These are phyloP conservation scores for Coemansia sp. DNA, from an alignment of 192 early-diverging fungal genomes.

Conservation along the genomic window DNA sequence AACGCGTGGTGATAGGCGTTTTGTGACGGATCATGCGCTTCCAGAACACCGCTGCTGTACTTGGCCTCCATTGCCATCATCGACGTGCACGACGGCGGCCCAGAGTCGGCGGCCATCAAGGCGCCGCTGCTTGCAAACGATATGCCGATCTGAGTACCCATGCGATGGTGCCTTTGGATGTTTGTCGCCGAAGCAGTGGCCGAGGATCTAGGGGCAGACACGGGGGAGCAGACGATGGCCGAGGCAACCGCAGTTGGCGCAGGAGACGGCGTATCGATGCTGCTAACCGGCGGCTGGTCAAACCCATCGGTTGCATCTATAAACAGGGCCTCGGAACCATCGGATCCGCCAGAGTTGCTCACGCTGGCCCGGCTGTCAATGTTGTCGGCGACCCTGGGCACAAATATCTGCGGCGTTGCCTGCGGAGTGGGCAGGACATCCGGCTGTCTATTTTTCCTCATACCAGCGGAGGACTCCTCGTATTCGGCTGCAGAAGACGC, in stretches of 20 bases:
- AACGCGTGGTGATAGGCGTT: background rate
- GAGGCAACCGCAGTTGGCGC: constrained; percentile 3
- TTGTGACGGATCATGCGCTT: background rate
- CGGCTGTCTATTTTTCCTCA: background rate
- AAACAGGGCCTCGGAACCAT: background rate
- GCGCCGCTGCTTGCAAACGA: background rate
- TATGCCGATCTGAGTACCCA: background rate
- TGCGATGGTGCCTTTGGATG: background rate
- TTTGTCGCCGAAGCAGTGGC: background rate
- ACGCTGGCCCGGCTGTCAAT: background rate
- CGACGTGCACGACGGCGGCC: too few species aligned
- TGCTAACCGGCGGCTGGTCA: background rate
- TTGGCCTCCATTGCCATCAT: too few species aligned
- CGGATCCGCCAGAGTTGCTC: background rate
- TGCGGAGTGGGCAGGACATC: background rate
- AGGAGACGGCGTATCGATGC: background rate
- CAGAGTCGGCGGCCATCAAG: too few species aligned
- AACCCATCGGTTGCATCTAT: background rate
- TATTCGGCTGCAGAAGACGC: background rate
- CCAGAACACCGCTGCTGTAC: background rate
- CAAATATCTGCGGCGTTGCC: background rate
- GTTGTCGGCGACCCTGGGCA: background rate
- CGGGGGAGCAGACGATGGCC: background rate
- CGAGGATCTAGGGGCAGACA: background rate
- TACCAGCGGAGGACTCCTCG: background rate